These are phyloP conservation scores for Starmera caribaea DNA, from an alignment of 805 yeast genomes.

Conservation along the genomic window DNA sequence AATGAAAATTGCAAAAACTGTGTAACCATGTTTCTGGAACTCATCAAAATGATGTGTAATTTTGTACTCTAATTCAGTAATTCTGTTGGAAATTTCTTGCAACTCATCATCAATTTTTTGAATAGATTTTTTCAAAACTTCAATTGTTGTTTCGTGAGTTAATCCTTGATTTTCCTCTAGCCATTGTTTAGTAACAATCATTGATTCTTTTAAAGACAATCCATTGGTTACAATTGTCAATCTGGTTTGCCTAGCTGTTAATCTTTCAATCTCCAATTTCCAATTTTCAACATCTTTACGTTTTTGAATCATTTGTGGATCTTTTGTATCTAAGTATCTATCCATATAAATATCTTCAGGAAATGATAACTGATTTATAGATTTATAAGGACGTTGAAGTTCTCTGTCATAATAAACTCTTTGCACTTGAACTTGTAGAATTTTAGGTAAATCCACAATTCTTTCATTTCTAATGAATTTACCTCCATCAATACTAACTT, in stretches of 20 bases:
- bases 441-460: conserved; percentile 62
- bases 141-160: conserved; percentile 38
- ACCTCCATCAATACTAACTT: conserved; percentile 56
- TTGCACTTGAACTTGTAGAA: conserved; percentile 88
- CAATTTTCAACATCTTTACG: conserved; percentile 48
- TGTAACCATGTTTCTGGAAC: conserved; percentile 60
- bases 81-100: conserved; percentile 27
- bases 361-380: conserved; percentile 74
- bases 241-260: conserved; percentile 33
- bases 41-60: conserved; percentile 53
- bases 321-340: conserved; percentile 69
- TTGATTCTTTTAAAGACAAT: conserved; percentile 37
- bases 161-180: conserved; percentile 32
- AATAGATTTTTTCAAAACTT: conserved; percentile 37
- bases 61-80: conserved; percentile 34
- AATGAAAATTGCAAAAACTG: conserved; percentile 84
- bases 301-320: conserved; percentile 38
- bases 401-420: conserved; percentile 84
- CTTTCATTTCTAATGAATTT: conserved; percentile 66
- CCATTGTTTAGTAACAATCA: conserved; percentile 48
- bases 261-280: conserved; percentile 41
- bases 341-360: conserved; percentile 75
- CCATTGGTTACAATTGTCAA: conserved; percentile 39
- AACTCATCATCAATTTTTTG: conserved; percentile 37
- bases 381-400: conserved; percentile 66